phyloP scores from a whole-genome alignment of 1,284 basidiomycete genomes.

The Tilletia setariae region DNA sequence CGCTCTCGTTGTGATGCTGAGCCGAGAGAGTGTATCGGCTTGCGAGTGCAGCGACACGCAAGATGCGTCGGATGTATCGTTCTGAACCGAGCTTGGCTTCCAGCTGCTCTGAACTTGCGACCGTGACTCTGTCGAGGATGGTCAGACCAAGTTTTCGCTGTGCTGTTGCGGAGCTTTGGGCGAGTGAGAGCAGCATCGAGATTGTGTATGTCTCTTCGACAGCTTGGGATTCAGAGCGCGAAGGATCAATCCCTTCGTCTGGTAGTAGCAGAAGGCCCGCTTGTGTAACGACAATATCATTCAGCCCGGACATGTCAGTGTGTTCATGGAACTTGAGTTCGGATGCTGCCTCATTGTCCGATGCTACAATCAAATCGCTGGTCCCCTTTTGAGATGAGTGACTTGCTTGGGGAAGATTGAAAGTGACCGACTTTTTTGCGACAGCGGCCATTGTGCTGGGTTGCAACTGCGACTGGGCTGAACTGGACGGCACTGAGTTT shows the following conservation, averaged over 20 bases:
- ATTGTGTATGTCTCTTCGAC: slow-evolving; percentile 4
- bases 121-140: not conserved
- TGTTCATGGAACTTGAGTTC: slow-evolving; percentile 6
- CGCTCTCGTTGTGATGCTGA: not conserved
- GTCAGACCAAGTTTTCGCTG: slow-evolving; percentile 8
- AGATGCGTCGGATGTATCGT: not conserved
- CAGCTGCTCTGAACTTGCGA: not conserved
- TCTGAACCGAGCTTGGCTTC: not conserved
- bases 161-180: slow-evolving; percentile 7
- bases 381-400: no score
- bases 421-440: slow-evolving; percentile 1
- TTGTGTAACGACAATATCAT: not conserved
- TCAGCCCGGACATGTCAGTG: not conserved
- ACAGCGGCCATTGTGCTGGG: not conserved
- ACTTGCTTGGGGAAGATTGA: not conserved
- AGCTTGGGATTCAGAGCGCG: no score
- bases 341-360: not conserved
- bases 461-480: not conserved
- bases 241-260: no score
- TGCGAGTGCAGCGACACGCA: not conserved
- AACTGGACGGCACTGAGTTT: not conserved
- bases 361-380: no score
- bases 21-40: slow-evolving; percentile 6
- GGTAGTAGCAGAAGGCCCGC: not conserved
- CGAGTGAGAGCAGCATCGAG: slow-evolving; percentile 11